Evolutionary conservation across 129 eudicot genomes (phyloP).

Genomic region (Lonicera japonica): DNA sequence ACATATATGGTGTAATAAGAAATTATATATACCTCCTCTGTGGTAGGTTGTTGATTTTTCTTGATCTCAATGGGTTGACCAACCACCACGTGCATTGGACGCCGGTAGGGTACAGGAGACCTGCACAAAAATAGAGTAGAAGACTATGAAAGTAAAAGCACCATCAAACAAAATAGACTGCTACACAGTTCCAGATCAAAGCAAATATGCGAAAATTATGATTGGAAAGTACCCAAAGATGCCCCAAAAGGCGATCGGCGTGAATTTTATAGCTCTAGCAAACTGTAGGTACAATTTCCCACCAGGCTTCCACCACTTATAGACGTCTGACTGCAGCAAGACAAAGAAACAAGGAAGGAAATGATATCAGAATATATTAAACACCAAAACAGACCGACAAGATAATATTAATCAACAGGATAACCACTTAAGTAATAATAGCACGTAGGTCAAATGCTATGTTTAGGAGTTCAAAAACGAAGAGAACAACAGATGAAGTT

Average conservation of each 20-base stretch:
- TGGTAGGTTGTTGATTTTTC: constrained; percentile 58
- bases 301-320: constrained; percentile 96
- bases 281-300: constrained; percentile 52
- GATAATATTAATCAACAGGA: too few relatives aligned
- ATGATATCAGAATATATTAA: constrained; percentile 1
- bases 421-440: too few relatives aligned
- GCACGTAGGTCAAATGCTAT: too few relatives aligned
- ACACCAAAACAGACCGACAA: too few relatives aligned
- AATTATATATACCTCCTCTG: constrained; percentile 60
- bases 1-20: neutral
- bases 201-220: neutral
- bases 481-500: too few relatives aligned
- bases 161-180: too few relatives aligned
- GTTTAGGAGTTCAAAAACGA: too few relatives aligned
- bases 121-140: constrained; percentile 30
- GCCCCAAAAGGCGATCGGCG: constrained; percentile 89
- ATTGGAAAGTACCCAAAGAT: constrained; percentile 54
- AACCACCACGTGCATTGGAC: constrained; percentile 83
- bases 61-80: constrained; percentile 69
- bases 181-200: neutral
- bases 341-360: constrained; percentile 1
- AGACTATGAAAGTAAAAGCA: neutral
- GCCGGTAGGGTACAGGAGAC: constrained; percentile 65
- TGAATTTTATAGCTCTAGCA: constrained; percentile 67
- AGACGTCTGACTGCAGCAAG: constrained; percentile 54